Conservation (phyloP, 192 early-diverging fungal species). For the Jimgerdemannia flammicorona region DNA sequence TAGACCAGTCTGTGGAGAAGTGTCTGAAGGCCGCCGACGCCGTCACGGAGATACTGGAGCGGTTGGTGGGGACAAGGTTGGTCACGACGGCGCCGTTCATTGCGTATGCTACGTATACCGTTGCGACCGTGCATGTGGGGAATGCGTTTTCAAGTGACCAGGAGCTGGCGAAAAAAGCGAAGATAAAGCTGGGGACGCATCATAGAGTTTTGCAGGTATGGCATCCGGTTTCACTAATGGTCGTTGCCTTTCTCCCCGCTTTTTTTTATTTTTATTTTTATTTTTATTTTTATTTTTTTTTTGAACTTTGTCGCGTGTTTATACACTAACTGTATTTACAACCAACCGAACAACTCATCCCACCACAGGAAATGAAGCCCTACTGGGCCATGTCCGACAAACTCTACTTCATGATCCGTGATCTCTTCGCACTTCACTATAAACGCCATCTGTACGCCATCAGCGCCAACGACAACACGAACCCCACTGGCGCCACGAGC, state of each 20-base stretch:
- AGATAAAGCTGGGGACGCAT: constrained; percentile 33
- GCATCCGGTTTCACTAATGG: too few species aligned
- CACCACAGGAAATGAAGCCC: constrained; percentile 26
- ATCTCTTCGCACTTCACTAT: constrained; percentile 45
- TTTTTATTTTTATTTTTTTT: background rate
- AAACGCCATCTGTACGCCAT: background rate
- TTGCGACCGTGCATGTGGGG: constrained; percentile 49
- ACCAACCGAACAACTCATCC: background rate
- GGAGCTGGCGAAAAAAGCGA: constrained; percentile 32
- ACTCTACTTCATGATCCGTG: constrained; percentile 48
- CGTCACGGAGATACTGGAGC: constrained; percentile 35
- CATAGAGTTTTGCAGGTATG: constrained; percentile 35
- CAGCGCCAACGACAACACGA: background rate
- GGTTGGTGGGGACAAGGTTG: constrained; percentile 18
- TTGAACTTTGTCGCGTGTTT: background rate
- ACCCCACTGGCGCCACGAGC: too few species aligned
- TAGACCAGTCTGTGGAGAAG: constrained; percentile 27
- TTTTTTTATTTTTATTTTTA: constrained; percentile 11
- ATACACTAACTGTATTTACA: background rate
- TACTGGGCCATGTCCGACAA: constrained; percentile 54
- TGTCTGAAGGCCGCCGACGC: constrained; percentile 38
- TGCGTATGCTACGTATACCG: constrained; percentile 44
- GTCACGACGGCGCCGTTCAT: constrained; percentile 39
- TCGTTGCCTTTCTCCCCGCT: too few species aligned
- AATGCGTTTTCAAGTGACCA: constrained; percentile 35